Base-by-base conservation (phyloP, 305 asterid genomes). In the Striga hermonthica region DNA sequence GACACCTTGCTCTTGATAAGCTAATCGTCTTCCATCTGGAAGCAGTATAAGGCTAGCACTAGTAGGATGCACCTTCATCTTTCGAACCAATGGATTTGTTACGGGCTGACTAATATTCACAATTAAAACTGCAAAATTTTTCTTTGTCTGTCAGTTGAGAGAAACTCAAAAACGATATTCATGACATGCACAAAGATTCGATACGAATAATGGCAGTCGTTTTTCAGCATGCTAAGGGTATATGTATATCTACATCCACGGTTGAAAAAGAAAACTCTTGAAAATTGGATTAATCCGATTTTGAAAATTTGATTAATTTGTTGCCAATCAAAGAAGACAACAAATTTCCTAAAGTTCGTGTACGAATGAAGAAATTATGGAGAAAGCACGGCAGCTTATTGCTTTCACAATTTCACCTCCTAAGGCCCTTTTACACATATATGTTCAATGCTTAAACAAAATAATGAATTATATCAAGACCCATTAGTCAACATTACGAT, bases 11-110 rank as follows among this genome's bases (percentile, higher is more conserved):
- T 86, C 95, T 62, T 75, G 86, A 80, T 86, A 88, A 70, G 96
- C 97, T 76, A 90, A 72, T 74, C 80, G 83, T 70, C 99, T 83
- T 45, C 96, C 95, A 60, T 90, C 93, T 3, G 99, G 99, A 67
- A 93, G 97, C 78, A 86, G 50, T 78, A 93, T 72, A 62, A 82
- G 86, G 70, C 72, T 78, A 64, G 95, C 99, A 76, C 77, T 85
- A 52, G 87, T 71, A 52, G 99, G 95, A 77, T 93, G 96, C 40
- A 70, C 45, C 77, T 75, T 72, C 86, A 90, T 68, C 80, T 78
- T 84, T 76, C 79, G 81, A 72, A 85, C 86, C 75, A 72, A 68
- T 43, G 88, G 84, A 67, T 84, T 66, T 64, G 81, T 65, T 63
- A 80, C 47, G 60, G 73, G 69, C 67, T 68, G 69, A 74, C 79